Evolutionary conservation across 176 grass and related monocot genomes (phyloP), one percentile per base, ranked within the genome.

Genomic region (Avena atlantica): DNA sequence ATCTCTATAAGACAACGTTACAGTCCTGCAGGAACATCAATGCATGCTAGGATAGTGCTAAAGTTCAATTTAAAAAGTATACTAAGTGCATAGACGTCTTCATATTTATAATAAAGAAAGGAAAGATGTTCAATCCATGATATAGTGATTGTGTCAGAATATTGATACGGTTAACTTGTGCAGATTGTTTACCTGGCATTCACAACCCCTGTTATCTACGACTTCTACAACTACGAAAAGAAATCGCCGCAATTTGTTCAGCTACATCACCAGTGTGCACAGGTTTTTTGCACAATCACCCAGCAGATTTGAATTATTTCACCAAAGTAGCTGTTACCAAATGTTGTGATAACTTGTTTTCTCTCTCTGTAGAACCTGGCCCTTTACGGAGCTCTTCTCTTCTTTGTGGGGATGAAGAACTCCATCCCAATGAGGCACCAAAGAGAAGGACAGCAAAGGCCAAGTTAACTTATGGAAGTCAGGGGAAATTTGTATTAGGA

Each of bases 331-430:
- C 34, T 63, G 21, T 72, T 75, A 42, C 62, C 47, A 42, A 60
- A 12, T 34, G 3, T 71, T 52, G 53, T 53, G 73, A 36, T 58
- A 3, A 49, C 50, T 47, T 1, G 59, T 58, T 89, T 79, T 47
- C 55, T 84, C 11, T 42, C 9, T 71, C 59, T 57, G 58, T 87
- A 98, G 95, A 98, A 98, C 85, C 14, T 95, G 86, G 95, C 95
- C 0, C 86, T 95, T 23, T 76, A 89, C 5, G 95, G 95, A 42
- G 91, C 95, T 2, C 82, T 98, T 34, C 88, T 95, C 12, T 95
- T 98, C 89, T 98, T 98, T 77, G 11, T 92, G 40, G 93, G 91
- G 31, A 93, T 95, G 91, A 93, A 98, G 86, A 95, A 90, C 77
- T 90, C 93, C 12, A 89, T 95, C 76, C 95, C 93, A 55, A 91